Percentiles rank a stretch among this genome's conserved stretches.
phyloP scores from a whole-genome alignment of 208 protist genomes.

The Leishmania amazonensis region DNA sequence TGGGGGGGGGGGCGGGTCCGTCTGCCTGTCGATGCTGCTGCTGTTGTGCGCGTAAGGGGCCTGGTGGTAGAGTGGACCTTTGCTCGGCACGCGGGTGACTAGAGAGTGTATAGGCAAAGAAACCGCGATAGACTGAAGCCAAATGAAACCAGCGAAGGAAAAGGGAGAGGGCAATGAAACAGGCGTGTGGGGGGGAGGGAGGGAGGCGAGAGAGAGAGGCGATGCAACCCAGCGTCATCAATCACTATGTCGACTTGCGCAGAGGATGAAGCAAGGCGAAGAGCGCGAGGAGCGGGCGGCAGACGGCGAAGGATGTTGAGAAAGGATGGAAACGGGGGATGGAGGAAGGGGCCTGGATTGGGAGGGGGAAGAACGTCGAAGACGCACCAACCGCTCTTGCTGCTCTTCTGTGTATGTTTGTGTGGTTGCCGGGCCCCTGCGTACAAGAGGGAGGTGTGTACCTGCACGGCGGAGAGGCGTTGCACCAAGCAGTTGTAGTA shows the following conservation, averaged over 20 bases:
- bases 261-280: not conserved
- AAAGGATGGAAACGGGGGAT: not conserved
- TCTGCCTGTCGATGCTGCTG: not conserved
- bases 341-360: not conserved
- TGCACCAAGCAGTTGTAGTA: not conserved
- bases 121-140: not conserved
- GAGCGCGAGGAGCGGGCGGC: not conserved
- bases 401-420: not conserved
- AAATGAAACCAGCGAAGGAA: not conserved
- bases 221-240: not conserved
- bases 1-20: not conserved
- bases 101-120: not conserved
- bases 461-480: not conserved
- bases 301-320: not conserved
- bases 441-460: not conserved
- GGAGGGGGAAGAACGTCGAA: not conserved
- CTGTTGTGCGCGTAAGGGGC: not conserved
- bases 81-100: not conserved
- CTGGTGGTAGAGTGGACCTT: not conserved
- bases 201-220: not conserved
- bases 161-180: not conserved
- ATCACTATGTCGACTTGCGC: not conserved
- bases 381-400: not conserved
- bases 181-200: not conserved
- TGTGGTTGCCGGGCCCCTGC: not conserved